Evolutionary conservation across 2,329 filamentous ascomycete genomes (phyloP), one percentile per base, ranked within the genome.

Genomic region (Penicillium sp.): DNA sequence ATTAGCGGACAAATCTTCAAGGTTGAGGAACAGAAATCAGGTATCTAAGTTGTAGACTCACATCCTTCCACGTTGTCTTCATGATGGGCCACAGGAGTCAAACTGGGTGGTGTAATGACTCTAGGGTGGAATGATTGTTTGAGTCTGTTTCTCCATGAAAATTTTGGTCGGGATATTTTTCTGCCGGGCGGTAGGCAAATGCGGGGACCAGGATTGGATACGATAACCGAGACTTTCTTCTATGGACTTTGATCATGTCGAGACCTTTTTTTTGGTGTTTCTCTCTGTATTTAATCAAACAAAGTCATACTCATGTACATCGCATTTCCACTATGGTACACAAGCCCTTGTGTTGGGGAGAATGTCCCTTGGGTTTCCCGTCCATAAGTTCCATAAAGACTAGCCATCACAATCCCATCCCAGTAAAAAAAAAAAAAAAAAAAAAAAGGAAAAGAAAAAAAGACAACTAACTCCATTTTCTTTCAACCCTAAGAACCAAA

Each of bases 41-140:
- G 3, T 3, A 6, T n/a, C n/a, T n/a, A n/a, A 13, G 19, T 3
- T 9, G 31, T 29, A 33, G 21, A 70, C 74, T 66, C 63, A 79
- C 76, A 72, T 85, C 82, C 71, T 85, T 84, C 82, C 82, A 84
- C 43, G 82, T 83, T 48, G 81, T 84, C 80, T 84, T 84, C 82
- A 84, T 84, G 71, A 70, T 75, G 70, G 69, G 65, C 63, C 70
- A 61, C 61, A 55, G 62, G 66, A 70, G 65, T 64, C 61, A 61
- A 63, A 59, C 31, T 39, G 35, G 33, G 33, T n/a, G 48, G 31
- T 52, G 54, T 55, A 58, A 49, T 58, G 64, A 71, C 66, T 70
- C 67, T 70, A 49, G 52, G 58, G 60, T 64, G 60, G 65, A 58
- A 63, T 59, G 55, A 60, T 63, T 62, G 50, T 53, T 64, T 63